Evolutionary conservation across 2,329 filamentous ascomycete species (phyloP), one percentile per base, ranked within the genome.

Genomic region (Neoarthrinium moseri): DNA sequence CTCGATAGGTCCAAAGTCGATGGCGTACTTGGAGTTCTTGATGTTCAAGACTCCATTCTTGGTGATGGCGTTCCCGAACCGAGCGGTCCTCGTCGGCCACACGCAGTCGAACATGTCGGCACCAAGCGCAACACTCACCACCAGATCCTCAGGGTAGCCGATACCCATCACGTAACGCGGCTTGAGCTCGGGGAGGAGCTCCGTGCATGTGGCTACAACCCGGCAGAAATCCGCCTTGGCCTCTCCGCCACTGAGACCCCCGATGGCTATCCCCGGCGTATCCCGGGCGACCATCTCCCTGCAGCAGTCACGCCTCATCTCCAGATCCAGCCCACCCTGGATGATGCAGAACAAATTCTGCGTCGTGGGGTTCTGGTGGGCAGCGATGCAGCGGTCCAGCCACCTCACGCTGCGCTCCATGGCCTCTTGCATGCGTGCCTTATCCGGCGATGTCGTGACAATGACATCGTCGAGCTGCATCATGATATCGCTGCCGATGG

Each of bases 91-190:
- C 4, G 94, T 97, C 2, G 94, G 95, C 94, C 94, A 99, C 6
- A 99, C 94, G 62, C 95, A 99, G 69, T 99, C 94, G 64, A 99
- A 99, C 94, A 99, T 99, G 69, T 99, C 94, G 39, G 94, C 94
- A 4, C 94, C 94, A 1, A 99, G 77, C 2, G 94, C 94, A 4
- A 96, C 85, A 43, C 90, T 32, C 30, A 99, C 91, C 2, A 99
- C 81, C 46, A 99, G 75, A 61, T 99, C 94, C 70, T 97, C 94
- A 1, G 94, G 94, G 66, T 96, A 99, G 11, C 94, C 91, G 56
- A 99, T 94, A 15, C 94, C 94, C 95, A 99, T 99, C 47, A 99
- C 92, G 69, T 99, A 99, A 64, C 94, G 81, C n/a, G 94, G 94
- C 69, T 99, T 99, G 51, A 88, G 74, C 47, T 92, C 86, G 0